These are phyloP conservation scores for Aspergillus sp. DNA, from an alignment of 2,329 filamentous ascomycete species.

Conservation along the genomic window DNA sequence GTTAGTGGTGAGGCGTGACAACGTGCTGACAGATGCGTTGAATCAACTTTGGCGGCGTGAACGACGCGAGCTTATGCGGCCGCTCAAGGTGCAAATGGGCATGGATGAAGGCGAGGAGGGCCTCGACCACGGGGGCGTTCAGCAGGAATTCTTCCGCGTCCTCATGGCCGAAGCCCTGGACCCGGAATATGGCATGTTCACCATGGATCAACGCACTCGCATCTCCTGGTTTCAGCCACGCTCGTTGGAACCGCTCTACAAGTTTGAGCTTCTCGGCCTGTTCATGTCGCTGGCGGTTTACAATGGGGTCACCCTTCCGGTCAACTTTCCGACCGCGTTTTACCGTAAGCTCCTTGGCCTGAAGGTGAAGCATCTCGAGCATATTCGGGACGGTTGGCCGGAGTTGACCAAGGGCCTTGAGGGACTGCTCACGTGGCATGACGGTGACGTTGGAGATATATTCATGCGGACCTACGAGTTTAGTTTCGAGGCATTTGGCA, in stretches of 20 bases:
- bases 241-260: conserved; percentile 79
- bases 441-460: conserved; percentile 75
- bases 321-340: conserved; percentile 81
- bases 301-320: conserved; percentile 85
- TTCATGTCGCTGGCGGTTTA: conserved; percentile 88
- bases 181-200: conserved; percentile 74
- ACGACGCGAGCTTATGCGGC: conserved; percentile 74
- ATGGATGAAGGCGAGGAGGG: conserved; percentile 82
- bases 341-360: conserved; percentile 76
- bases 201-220: conserved; percentile 68
- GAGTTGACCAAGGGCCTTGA: conserved; percentile 72
- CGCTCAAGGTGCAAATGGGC: conserved; percentile 83
- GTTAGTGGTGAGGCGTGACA: conserved; percentile 64
- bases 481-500: conserved; percentile 61
- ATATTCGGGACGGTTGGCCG: conserved; percentile 86
- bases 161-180: conserved; percentile 76
- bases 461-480: conserved; percentile 87
- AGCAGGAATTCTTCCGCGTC: conserved; percentile 92
- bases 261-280: conserved; percentile 84
- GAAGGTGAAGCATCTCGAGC: conserved; percentile 66
- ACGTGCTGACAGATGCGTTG: conserved; percentile 70
- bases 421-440: conserved; percentile 71
- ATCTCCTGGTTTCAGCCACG: conserved; percentile 87
- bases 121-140: conserved; percentile 89
- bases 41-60: conserved; percentile 89